Conservation (phyloP, 768 basidiomycete genomes). For the Scleroderma bovista region DNA sequence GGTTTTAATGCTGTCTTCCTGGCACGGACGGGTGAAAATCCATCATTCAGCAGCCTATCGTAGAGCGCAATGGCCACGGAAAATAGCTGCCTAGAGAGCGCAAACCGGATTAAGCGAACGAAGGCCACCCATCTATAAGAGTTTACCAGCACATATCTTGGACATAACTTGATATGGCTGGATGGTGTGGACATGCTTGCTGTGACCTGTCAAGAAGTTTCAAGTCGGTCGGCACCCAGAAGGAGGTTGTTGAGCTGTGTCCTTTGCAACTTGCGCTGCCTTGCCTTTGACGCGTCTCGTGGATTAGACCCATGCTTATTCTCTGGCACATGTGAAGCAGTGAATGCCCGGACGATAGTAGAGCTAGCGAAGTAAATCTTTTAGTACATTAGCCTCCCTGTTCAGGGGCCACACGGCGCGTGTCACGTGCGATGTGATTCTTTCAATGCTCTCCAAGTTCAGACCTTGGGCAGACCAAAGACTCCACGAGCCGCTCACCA, state of each 20-base stretch:
- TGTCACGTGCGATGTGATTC: too few relatives aligned
- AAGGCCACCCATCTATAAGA: constrained; percentile 28
- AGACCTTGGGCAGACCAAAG: too few relatives aligned
- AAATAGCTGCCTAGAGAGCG: constrained; percentile 35
- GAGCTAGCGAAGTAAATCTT: too few relatives aligned
- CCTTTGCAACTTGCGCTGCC: constrained; percentile 13
- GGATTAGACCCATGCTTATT: background rate
- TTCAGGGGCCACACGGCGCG: too few relatives aligned
- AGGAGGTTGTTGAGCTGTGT: constrained; percentile 23
- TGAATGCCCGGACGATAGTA: background rate
- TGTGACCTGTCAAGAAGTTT: too few relatives aligned
- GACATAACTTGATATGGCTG: constrained; percentile 17
- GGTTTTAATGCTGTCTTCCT: constrained; percentile 35
- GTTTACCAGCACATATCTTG: constrained; percentile 14
- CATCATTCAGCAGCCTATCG: constrained; percentile 36
- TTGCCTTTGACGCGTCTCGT: background rate
- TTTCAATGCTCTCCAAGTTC: too few relatives aligned
- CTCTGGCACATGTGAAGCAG: background rate
- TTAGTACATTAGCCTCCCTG: too few relatives aligned
- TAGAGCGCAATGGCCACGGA: constrained; percentile 37
- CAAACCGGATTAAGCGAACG: constrained; percentile 35
- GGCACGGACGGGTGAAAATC: constrained; percentile 37
- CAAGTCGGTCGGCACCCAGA: constrained; percentile 21
- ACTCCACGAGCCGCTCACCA: too few relatives aligned
- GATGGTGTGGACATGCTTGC: constrained; percentile 13